These are phyloP conservation scores for Solanum peruvianum DNA, from an alignment of 257 asterid species.

Conservation along the genomic window DNA sequence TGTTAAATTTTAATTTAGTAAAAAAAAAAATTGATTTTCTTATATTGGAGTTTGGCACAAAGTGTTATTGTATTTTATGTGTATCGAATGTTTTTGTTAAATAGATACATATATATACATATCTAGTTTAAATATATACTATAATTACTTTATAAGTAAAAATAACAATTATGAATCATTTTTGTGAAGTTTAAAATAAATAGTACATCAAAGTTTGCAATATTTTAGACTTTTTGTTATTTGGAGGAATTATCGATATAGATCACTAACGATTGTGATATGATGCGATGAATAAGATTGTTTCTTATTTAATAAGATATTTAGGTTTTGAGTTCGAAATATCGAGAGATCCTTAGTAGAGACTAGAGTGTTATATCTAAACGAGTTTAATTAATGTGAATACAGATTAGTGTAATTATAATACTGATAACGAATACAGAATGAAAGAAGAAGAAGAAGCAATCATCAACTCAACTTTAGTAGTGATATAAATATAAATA, in stretches of 20 bases:
- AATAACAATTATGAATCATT: too few relatives aligned
- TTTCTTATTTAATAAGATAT: too few relatives aligned
- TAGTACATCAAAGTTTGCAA: too few relatives aligned
- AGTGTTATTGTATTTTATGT: not conserved
- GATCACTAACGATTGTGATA: accelerated
- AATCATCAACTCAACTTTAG: not conserved
- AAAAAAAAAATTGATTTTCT: not conserved
- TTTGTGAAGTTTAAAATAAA: too few relatives aligned
- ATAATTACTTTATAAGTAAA: too few relatives aligned
- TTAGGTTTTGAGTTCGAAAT: too few relatives aligned
- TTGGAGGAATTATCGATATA: not conserved
- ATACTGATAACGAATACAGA: accelerated
- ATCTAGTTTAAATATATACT: too few relatives aligned
- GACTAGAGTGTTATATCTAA: not conserved
- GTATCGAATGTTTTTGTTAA: too few relatives aligned
- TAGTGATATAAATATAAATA: not conserved
- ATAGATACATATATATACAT: too few relatives aligned
- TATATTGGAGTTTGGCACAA: not conserved
- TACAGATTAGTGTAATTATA: not conserved
- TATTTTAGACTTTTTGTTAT: not conserved
- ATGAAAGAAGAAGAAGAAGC: too few relatives aligned
- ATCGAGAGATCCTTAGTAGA: too few relatives aligned
- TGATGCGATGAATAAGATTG: too few relatives aligned
- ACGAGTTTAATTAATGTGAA: not conserved
- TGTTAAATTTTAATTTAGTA: not conserved